Evolutionary conservation across 2,329 filamentous ascomycete genomes (phyloP).

Genomic region (Alternaria longipes): DNA sequence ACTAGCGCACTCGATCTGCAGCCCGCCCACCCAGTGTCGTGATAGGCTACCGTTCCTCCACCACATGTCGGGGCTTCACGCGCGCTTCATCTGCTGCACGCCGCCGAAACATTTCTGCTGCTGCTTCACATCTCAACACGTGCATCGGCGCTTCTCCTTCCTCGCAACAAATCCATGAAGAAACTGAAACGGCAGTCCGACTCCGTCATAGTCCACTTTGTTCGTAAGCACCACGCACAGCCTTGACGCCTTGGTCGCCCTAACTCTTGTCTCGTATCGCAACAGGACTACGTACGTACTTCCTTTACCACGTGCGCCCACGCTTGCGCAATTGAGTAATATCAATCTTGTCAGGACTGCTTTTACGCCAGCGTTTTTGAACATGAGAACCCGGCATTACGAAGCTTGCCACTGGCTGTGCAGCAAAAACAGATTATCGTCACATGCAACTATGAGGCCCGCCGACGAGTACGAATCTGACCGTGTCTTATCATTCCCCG

Average conservation of each 20-base stretch:
- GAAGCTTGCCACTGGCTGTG: conserved; percentile 78
- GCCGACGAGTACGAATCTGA: conserved; percentile 63
- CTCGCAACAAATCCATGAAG: conserved; percentile 16
- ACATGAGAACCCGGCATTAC: conserved; percentile 77
- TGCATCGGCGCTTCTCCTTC: conserved; percentile 3
- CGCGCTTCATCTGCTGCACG: conserved; percentile 13
- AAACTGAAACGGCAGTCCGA: conserved; percentile 39
- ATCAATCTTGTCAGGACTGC: conserved; percentile 68
- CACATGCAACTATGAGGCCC: conserved; percentile 82
- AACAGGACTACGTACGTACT: conserved; percentile 47
- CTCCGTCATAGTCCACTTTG: conserved; percentile 83
- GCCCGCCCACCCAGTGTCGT: no score
- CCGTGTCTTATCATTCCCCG: neutral
- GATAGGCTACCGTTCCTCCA: no score
- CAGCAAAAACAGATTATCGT: conserved; percentile 88
- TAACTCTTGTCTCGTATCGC: conserved; percentile 18
- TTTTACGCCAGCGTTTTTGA: conserved; percentile 96
- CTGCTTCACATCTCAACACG: neutral
- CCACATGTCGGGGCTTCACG: conserved; percentile 9
- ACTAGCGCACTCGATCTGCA: neutral
- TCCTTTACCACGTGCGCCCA: conserved; percentile 12
- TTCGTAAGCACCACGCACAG: conserved; percentile 53
- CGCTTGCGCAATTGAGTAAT: conserved; percentile 12
- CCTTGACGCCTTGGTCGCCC: conserved; percentile 23
- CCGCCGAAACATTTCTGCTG: conserved; percentile 12